These are phyloP conservation scores for Aspergillus quadricinctus DNA, from an alignment of 2,329 filamentous ascomycete genomes.

Conservation along the genomic window DNA sequence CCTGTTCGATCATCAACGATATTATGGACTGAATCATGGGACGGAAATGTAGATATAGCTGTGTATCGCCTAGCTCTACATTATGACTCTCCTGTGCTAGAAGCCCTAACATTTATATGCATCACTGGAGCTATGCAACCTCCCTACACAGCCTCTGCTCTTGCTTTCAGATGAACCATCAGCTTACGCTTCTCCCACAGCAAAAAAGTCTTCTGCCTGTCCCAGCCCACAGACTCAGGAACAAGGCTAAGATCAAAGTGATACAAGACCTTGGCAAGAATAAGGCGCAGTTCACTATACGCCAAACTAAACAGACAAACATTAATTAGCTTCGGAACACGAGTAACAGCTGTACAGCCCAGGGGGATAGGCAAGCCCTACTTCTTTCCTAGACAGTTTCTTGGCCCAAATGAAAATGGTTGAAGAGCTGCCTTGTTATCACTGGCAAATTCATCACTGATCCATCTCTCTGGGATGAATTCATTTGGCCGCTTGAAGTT, in stretches of 20 bases:
- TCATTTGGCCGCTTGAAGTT: slow-evolving; percentile 20
- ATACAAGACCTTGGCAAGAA: slow-evolving; percentile 19
- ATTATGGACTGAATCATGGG: no score
- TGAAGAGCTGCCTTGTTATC: slow-evolving; percentile 18
- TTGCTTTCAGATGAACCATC: slow-evolving; percentile 14
- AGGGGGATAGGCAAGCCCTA: slow-evolving; percentile 15
- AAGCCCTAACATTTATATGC: no score
- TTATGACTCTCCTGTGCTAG: no score
- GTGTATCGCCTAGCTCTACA: no score
- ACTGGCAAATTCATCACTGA: slow-evolving; percentile 15
- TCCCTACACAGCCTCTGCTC: not conserved
- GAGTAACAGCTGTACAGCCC: not conserved
- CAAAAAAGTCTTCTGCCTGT: slow-evolving; percentile 17
- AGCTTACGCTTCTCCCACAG: slow-evolving; percentile 21
- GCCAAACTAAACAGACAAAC: slow-evolving; percentile 18
- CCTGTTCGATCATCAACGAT: no score
- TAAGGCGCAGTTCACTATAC: slow-evolving; percentile 30
- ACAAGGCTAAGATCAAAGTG: slow-evolving; percentile 17
- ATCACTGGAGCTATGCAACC: no score
- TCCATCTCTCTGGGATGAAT: slow-evolving; percentile 28
- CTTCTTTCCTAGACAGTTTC: slow-evolving; percentile 27
- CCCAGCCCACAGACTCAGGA: slow-evolving; percentile 14
- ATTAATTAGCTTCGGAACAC: not conserved
- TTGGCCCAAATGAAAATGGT: slow-evolving; percentile 25
- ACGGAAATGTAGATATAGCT: no score